Evolutionary conservation across 176 grass and related monocot genomes (phyloP).

Genomic region (Triticum urartu): DNA sequence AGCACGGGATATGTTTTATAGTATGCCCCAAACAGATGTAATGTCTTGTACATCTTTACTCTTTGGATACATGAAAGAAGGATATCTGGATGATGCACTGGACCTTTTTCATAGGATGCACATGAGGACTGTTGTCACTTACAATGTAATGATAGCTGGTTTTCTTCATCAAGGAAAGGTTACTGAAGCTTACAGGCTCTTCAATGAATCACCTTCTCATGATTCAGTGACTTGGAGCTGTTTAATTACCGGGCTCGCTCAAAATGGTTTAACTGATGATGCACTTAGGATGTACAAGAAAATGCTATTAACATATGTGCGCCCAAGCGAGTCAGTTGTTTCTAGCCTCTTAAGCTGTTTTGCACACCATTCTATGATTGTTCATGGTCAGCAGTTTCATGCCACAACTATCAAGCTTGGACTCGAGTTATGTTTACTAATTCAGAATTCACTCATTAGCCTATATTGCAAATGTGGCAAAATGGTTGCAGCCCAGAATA

Average conservation of each 20-base stretch:
- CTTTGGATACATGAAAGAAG: slow-evolving; percentile 70
- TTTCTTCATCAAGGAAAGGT: slow-evolving; percentile 56
- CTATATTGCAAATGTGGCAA: slow-evolving; percentile 72
- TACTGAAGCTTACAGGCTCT: slow-evolving; percentile 64
- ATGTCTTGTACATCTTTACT: slow-evolving; percentile 57
- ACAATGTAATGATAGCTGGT: slow-evolving; percentile 67
- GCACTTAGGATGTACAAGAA: slow-evolving; percentile 50
- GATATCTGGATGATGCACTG: slow-evolving; percentile 45
- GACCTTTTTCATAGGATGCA: slow-evolving; percentile 54
- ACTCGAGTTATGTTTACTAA: slow-evolving; percentile 36
- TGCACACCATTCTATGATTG: slow-evolving; percentile 44
- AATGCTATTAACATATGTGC: slow-evolving; percentile 53
- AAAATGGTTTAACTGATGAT: slow-evolving; percentile 50
- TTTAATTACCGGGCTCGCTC: slow-evolving; percentile 52
- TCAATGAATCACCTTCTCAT: slow-evolving; percentile 42
- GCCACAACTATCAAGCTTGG: slow-evolving; percentile 47
- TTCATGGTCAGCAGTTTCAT: slow-evolving; percentile 62
- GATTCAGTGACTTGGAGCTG: slow-evolving; percentile 55
- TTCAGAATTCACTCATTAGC: slow-evolving; percentile 65
- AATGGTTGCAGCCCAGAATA: slow-evolving; percentile 33
- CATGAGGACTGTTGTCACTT: slow-evolving; percentile 47
- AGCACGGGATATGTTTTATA: slow-evolving; percentile 52
- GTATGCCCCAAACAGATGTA: slow-evolving; percentile 45
- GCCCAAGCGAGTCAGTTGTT: slow-evolving; percentile 47
- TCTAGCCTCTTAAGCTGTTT: slow-evolving; percentile 58